A percentile compares a stretch with the other conserved stretches of the same genome.
Evolutionary conservation across 108 stramenopile genomes (phyloP).

Genomic region (Fragilaria radians): DNA sequence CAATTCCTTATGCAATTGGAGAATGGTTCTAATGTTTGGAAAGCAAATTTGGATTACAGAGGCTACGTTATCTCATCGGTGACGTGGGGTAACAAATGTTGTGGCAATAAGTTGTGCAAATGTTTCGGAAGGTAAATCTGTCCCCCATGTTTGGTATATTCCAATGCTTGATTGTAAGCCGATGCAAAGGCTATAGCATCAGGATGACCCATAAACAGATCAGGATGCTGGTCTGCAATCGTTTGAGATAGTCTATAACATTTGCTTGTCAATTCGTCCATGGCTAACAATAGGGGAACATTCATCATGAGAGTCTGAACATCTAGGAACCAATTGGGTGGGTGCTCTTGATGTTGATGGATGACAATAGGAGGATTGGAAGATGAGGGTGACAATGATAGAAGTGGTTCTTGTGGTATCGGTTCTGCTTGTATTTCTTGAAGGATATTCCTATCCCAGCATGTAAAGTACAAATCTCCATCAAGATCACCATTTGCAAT

Average conservation of each 20-base stretch:
- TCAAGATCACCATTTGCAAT: conserved; percentile 58
- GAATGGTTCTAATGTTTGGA: no score
- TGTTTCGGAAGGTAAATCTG: not conserved
- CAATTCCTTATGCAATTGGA: no score
- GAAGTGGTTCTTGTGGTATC: conserved; percentile 13
- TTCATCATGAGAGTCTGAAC: conserved; percentile 25
- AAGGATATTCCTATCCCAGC: conserved; percentile 37
- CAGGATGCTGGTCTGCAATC: no score
- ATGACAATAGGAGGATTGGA: conserved; percentile 2
- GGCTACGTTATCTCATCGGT: no score
- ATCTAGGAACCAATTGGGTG: conserved; percentile 28
- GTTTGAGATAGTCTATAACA: no score
- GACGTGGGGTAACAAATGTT: no score
- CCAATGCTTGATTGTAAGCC: conserved; percentile 34
- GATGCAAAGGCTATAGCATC: conserved; percentile 27
- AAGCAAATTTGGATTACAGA: no score
- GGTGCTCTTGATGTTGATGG: not conserved
- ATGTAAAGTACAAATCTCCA: conserved; percentile 48
- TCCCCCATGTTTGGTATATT: conserved; percentile 39
- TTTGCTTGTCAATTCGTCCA: no score
- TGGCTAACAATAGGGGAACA: conserved; percentile 2
- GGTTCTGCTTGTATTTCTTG: conserved; percentile 14
- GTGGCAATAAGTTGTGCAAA: conserved; percentile 9
- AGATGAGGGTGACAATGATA: no score
- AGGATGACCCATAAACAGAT: conserved; percentile 6